These are phyloP conservation scores for Podila verticillata DNA, from an alignment of 192 early-diverging fungal genomes.

Conservation along the genomic window DNA sequence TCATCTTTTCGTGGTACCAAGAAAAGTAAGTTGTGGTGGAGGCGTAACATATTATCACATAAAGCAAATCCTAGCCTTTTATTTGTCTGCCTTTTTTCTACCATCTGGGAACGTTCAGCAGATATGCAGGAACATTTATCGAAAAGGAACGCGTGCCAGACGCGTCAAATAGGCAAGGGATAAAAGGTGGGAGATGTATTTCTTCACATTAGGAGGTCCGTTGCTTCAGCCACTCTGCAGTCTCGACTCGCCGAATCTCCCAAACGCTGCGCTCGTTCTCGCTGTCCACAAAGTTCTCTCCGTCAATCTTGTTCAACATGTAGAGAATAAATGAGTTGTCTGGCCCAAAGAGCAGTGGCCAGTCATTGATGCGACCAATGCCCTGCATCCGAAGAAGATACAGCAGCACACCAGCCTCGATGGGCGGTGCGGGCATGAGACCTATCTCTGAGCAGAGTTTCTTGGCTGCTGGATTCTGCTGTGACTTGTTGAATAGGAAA, in stretches of 20 bases:
- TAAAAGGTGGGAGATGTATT: neutral
- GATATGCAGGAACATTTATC: no score
- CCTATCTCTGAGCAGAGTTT: constrained; percentile 25
- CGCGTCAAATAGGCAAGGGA: neutral
- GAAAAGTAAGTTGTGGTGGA: no score
- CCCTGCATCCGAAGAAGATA: constrained; percentile 33
- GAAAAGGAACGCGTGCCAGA: neutral
- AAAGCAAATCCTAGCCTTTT: no score
- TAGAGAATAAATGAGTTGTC: constrained; percentile 31
- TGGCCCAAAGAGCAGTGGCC: constrained; percentile 34
- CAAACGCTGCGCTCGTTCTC: constrained; percentile 30
- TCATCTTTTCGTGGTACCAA: no score
- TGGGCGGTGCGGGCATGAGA: constrained; percentile 13
- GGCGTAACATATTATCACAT: no score
- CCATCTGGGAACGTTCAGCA: no score
- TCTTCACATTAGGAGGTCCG: neutral
- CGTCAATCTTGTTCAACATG: constrained; percentile 31
- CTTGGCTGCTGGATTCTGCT: neutral
- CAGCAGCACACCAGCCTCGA: constrained; percentile 16
- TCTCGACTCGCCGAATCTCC: constrained; percentile 27
- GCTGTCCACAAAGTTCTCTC: constrained; percentile 5
- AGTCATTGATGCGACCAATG: constrained; percentile 19
- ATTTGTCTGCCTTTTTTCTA: no score
- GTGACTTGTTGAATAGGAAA: constrained; percentile 16
- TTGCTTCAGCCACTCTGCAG: constrained; percentile 8